Base-by-base conservation (phyloP, 805 yeast species). In the Lipomyces sp. region DNA sequence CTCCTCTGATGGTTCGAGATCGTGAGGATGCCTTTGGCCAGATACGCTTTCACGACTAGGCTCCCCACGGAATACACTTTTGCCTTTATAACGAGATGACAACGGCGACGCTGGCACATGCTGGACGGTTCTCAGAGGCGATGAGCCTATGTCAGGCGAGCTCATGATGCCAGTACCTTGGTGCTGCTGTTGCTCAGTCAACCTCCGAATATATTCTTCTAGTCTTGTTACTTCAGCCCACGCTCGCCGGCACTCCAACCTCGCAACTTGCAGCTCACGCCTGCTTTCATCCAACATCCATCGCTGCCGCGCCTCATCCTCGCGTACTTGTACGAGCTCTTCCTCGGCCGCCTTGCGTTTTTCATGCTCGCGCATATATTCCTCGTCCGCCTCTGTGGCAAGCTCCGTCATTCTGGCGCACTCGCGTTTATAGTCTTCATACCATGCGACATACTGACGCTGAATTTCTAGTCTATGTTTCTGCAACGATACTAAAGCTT, bases 221-320 rank as follows among this genome's bases (percentile, higher is more conserved):
- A 66, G 50, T 35, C 67, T 51, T 7, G 69, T 56, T 13, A 66
- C 69, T 34, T 66, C 69, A 2, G 62, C 66, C 69, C 69, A 66
- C n/a, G 69, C 69, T 15, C 69, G 53, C 35, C 69, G 66, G n/a
- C 69, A 66, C 55, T 66, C 69, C 57, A 55, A 18, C 37, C 62
- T 53, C 8, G 69, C 69, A 45, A 64, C 66, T 45, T 59, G 51
- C 48, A 66, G 39, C 61, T 66, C 69, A 6, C 59, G 63, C 35
- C 67, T 37, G 6, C 57, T 13, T 34, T 66, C 69, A 18, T 66
- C 69, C 42, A 63, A 18, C 64, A 59, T 61, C 32, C 53, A 42
- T 48, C 60, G 24, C 18, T 37, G 15, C 37, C 64, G 55, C 37
- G 53, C 59, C 39, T 59, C 64, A 32, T 32, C 45, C 53, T 60